Conservation (phyloP, 169 alveolate genomes). For the Plasmodium gonderi region DNA sequence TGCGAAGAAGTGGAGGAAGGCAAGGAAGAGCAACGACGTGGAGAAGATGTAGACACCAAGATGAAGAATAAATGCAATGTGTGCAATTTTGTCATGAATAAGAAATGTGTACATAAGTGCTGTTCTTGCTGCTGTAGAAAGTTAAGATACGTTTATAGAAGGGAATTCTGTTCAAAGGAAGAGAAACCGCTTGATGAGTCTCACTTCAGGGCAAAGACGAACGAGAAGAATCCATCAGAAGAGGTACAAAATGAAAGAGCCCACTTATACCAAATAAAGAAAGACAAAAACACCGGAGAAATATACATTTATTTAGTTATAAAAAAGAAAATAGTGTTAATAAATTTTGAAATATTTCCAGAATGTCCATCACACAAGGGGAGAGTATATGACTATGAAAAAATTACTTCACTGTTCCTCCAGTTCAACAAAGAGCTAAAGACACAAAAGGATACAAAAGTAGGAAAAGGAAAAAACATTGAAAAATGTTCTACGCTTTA, state of each 20-base stretch:
- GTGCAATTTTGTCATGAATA: constrained; percentile 22
- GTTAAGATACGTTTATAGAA: constrained; percentile 11
- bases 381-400: constrained; percentile 27
- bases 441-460: not conserved
- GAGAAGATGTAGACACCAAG: not conserved
- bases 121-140: constrained; percentile 57
- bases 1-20: not conserved
- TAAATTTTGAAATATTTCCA: constrained; percentile 18
- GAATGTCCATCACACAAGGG: constrained; percentile 28
- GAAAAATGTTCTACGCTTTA: too few relatives aligned
- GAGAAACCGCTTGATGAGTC: too few relatives aligned
- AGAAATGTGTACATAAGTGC: constrained; percentile 38
- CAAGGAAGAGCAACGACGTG: not conserved
- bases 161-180: not conserved
- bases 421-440: constrained; percentile 22
- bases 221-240: not conserved
- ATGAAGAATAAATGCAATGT: constrained; percentile 4
- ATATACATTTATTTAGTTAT: constrained; percentile 3
- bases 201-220: too few relatives aligned
- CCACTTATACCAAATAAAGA: not conserved
- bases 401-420: not conserved
- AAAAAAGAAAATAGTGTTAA: constrained; percentile 39
- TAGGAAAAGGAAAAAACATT: not conserved
- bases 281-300: not conserved
- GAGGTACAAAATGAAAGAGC: not conserved